Evolutionary conservation across 2,329 filamentous ascomycete species (phyloP), one percentile per base, ranked within the genome.

Genomic region (Penicillium sp.): DNA sequence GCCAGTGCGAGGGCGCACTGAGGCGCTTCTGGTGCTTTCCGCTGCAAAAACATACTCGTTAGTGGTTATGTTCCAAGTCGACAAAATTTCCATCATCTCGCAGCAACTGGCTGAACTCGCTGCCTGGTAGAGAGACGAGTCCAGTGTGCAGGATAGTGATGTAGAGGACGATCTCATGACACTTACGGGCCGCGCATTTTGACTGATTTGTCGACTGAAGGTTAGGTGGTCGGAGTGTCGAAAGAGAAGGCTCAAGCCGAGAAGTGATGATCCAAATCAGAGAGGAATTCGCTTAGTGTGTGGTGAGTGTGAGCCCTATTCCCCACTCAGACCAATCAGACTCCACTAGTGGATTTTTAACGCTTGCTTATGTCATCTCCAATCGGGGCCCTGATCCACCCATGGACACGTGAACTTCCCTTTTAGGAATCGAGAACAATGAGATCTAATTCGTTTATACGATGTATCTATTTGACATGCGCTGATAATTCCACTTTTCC

Each of bases 21-120:
- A 97, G 87, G 86, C 94, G 92, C 92, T 99, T 97, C 83, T 97
- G 93, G 84, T 99, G 94, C 89, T 97, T 97, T 87, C 94, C 95
- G 82, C 89, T 92, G 76, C 75, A 67, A 63, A 63, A 29, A 29
- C 69, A 69, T 69, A 53, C 60, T 51, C 63, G 65, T 68, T 61
- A 71, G 70, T 62, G 40, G 42, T 34, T 9, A 44, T 56, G 55
- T 46, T 56, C 48, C 26, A 35, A 24, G 32, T 45, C 46, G 13
- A 54, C 54, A 53, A 40, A 57, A 46, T 47, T 55, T 57, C 31
- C 20, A 60, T 53, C 40, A 57, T 20, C 18, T 39, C 9, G 40
- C 38, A 56, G 47, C 40, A 51, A 57, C 55, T 35, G 47, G 38
- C 34, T 50, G 39, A 43, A 55, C 22, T 43, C 49, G 48, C 13